Conservation (phyloP, 371 early-diverging fungal species). For the Lichtheimia ornata region DNA sequence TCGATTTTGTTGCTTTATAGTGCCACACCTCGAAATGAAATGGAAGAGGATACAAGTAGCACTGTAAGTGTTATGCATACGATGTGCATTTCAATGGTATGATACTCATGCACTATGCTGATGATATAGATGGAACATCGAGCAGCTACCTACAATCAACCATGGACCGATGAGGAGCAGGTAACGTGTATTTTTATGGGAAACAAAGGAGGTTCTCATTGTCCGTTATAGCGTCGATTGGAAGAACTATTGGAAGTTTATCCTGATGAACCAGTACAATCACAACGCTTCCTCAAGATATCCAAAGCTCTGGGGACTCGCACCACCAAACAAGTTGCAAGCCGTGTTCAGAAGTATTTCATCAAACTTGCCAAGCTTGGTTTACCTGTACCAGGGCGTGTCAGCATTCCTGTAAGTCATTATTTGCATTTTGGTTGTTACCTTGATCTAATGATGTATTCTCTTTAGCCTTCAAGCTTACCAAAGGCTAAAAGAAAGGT, state of each 20-base stretch:
- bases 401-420: conserved; percentile 47
- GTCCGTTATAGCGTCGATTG: conserved; percentile 36
- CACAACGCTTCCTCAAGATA: conserved; percentile 66
- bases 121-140: conserved; percentile 12
- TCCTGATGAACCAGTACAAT: conserved; percentile 66
- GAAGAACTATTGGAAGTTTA: conserved; percentile 56
- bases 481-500: conserved; percentile 23
- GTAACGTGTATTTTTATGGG: conserved; percentile 14
- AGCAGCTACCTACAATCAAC: conserved; percentile 53
- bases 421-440: neutral
- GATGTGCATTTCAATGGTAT: neutral
- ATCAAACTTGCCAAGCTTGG: conserved; percentile 67
- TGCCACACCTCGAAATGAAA: too few species aligned
- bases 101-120: neutral
- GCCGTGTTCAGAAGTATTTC: conserved; percentile 71
- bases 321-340: conserved; percentile 64
- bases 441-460: neutral
- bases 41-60: too few species aligned
- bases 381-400: conserved; percentile 63
- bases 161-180: conserved; percentile 71
- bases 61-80: neutral
- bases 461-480: conserved; percentile 33
- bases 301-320: conserved; percentile 62
- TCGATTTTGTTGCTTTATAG: too few species aligned
- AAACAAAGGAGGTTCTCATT: neutral